Conservation (phyloP, 164 flowering plant genomes). For the Piper longum region DNA sequence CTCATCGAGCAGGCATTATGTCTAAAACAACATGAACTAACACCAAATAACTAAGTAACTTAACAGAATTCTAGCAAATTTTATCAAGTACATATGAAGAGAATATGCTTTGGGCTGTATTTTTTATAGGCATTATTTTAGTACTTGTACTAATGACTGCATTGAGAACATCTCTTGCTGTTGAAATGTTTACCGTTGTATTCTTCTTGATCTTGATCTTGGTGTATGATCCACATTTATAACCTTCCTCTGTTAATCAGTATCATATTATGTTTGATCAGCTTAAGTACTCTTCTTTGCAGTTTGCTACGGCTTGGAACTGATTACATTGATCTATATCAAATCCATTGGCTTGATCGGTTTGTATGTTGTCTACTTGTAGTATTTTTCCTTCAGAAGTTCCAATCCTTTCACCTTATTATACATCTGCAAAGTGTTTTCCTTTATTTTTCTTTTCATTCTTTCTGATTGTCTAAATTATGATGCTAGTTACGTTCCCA, state of each 20-base stretch:
- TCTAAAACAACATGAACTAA: too few relatives aligned
- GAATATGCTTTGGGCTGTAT: too few relatives aligned
- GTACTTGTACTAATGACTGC: too few relatives aligned
- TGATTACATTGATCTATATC: conserved; percentile 78
- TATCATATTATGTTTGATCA: too few relatives aligned
- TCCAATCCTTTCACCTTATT: neutral
- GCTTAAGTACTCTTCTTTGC: conserved; percentile 12
- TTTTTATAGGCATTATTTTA: too few relatives aligned
- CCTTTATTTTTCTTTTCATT: neutral
- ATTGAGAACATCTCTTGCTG: too few relatives aligned
- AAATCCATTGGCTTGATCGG: conserved; percentile 96
- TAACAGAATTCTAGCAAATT: too few relatives aligned
- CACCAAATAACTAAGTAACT: too few relatives aligned
- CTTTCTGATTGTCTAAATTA: conserved; percentile 2
- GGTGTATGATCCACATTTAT: neutral
- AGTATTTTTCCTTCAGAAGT: neutral
- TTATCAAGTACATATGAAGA: too few relatives aligned
- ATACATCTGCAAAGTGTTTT: neutral
- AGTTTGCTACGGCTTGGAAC: conserved; percentile 48
- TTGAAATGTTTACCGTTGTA: too few relatives aligned
- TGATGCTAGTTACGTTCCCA: conserved; percentile 62
- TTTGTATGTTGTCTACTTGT: conserved; percentile 29
- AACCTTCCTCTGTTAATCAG: neutral
- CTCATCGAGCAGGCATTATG: too few relatives aligned
- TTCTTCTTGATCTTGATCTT: too few relatives aligned